Evolutionary conservation across 129 eudicot species (phyloP).

Genomic region (Ambrosia artemisiifolia): DNA sequence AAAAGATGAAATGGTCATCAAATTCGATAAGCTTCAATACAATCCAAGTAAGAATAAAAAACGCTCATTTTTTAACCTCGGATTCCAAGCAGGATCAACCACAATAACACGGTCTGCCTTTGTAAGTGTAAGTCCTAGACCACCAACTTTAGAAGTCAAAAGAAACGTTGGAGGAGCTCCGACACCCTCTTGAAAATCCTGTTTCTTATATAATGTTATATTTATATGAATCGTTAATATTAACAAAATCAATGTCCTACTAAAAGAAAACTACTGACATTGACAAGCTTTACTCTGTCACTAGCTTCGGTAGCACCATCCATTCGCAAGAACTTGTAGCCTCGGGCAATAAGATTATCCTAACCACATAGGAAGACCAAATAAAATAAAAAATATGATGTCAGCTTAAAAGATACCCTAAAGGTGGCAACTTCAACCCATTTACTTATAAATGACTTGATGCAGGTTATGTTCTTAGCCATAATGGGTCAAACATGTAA

Average conservation of each 20-base stretch:
- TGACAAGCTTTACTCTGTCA: slow-evolving; percentile 74
- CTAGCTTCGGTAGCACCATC: slow-evolving; percentile 94
- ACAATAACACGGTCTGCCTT: slow-evolving; percentile 97
- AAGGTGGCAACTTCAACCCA: too few species aligned
- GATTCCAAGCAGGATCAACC: slow-evolving; percentile 99
- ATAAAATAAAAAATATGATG: not conserved
- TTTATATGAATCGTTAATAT: not conserved
- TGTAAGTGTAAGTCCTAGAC: slow-evolving; percentile 89
- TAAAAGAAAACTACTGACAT: slow-evolving; percentile 46
- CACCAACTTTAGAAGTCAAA: slow-evolving; percentile 95
- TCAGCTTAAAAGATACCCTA: not conserved
- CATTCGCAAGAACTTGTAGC: slow-evolving; percentile 71
- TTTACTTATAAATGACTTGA: too few species aligned
- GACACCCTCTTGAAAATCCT: slow-evolving; percentile 95
- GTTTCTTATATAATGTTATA: slow-evolving; percentile 16
- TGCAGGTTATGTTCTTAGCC: too few species aligned
- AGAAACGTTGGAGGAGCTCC: slow-evolving; percentile 79
- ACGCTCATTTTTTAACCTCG: slow-evolving; percentile 45
- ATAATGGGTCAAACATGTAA: not conserved
- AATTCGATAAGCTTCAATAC: not conserved
- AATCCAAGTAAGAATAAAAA: slow-evolving; percentile 7
- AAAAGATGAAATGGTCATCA: not conserved
- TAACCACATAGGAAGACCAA: slow-evolving; percentile 23
- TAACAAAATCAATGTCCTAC: too few species aligned
- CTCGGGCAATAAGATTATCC: slow-evolving; percentile 56